These are phyloP conservation scores for Geotrichum candidum DNA, from an alignment of 1,139 yeast genomes.

Conservation along the genomic window DNA sequence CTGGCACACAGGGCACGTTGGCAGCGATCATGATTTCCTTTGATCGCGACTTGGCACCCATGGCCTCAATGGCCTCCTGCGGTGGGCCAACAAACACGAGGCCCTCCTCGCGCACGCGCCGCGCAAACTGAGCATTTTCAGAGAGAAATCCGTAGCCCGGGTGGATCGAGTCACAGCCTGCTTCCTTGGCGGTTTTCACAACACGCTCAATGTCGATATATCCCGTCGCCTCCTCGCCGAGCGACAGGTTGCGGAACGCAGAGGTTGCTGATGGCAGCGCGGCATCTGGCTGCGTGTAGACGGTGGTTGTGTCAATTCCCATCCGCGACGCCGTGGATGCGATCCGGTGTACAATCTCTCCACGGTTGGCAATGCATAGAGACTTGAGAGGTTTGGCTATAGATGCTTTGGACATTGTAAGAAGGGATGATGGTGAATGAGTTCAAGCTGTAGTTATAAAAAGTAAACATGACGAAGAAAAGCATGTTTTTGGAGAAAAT, in stretches of 20 bases:
- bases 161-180: constrained; percentile 41
- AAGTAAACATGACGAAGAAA: background rate
- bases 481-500: background rate
- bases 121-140: constrained; percentile 43
- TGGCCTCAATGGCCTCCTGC: constrained; percentile 34
- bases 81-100: constrained; percentile 46
- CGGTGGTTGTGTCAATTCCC: constrained; percentile 39
- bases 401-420: constrained; percentile 11
- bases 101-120: constrained; percentile 36
- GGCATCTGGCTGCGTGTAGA: constrained; percentile 42
- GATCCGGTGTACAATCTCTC: constrained; percentile 45
- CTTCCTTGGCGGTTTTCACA: constrained; percentile 38
- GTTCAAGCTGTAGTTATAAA: background rate
- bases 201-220: constrained; percentile 42
- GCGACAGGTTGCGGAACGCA: constrained; percentile 36
- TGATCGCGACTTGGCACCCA: constrained; percentile 35
- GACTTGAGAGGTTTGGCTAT: constrained; percentile 29
- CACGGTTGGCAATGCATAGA: constrained; percentile 44
- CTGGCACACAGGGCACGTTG: constrained; percentile 47
- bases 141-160: constrained; percentile 46
- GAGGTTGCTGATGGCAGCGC: constrained; percentile 40
- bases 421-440: background rate
- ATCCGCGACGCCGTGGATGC: constrained; percentile 38
- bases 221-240: constrained; percentile 41
- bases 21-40: constrained; percentile 35